Percentiles rank a stretch among this genome's conserved stretches.
phyloP scores from a whole-genome alignment of 495 filamentous ascomycete species.

The Aspergillus sclerotioniger region DNA sequence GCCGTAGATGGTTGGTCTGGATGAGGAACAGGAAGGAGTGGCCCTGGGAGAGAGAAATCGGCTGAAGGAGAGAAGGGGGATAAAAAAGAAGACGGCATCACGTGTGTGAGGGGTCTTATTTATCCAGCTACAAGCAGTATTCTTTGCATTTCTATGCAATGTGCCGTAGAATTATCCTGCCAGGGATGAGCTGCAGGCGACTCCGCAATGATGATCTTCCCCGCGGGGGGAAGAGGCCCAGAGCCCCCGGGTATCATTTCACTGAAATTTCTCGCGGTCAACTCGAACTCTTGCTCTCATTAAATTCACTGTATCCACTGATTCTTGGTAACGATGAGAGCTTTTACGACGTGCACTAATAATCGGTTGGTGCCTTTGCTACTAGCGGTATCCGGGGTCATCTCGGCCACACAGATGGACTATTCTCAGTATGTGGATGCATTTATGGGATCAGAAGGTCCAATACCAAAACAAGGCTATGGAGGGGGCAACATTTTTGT shows the following conservation, averaged over 20 bases:
- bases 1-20: no score
- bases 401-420: conserved; percentile 23
- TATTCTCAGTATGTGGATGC: conserved; percentile 49
- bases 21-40: no score
- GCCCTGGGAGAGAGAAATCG: no score
- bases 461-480: conserved; percentile 27
- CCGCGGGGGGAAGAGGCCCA: neutral
- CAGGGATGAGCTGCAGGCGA: conserved; percentile 1
- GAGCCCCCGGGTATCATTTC: neutral
- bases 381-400: conserved; percentile 1
- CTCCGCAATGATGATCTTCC: neutral
- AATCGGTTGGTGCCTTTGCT: conserved; percentile 5
- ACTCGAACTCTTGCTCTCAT: neutral
- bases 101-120: no score
- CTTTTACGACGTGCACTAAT: neutral
- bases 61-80: no score
- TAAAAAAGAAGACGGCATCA: no score
- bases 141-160: neutral
- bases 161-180: neutral
- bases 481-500: conserved; percentile 68
- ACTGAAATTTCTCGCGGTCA: neutral
- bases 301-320: neutral
- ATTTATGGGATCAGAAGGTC: conserved; percentile 38
- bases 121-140: neutral
- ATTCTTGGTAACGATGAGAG: conserved; percentile 1